Percentiles rank a stretch among this genome's conserved stretches.
Conservation (phyloP, 768 basidiomycete species). For the Tricholoma furcatifolium region DNA sequence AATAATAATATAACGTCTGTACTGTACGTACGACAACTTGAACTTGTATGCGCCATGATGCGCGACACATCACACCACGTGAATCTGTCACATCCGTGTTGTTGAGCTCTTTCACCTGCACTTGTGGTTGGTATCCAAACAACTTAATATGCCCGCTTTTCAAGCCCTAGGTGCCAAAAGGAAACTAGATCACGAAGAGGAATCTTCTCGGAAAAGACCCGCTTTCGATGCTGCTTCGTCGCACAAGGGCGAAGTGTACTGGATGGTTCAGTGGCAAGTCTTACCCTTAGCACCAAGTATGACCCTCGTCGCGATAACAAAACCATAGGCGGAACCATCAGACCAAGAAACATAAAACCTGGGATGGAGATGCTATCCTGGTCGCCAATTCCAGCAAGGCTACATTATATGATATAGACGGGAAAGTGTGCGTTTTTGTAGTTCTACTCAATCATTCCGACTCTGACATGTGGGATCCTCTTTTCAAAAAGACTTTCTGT, state of each 20-base stretch:
- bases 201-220: constrained; percentile 29
- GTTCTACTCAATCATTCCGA: not conserved
- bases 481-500: constrained; percentile 42
- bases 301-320: not conserved
- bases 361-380: constrained; percentile 83
- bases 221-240: constrained; percentile 17
- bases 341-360: constrained; percentile 83
- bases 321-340: constrained; percentile 62
- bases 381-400: constrained; percentile 46
- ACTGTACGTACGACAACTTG: no score
- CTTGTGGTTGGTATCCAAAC: not conserved
- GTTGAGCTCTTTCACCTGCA: not conserved
- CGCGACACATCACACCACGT: constrained; percentile 9
- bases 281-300: not conserved
- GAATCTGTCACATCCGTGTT: constrained; percentile 3
- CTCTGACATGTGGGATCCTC: not conserved
- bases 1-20: no score
- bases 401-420: constrained; percentile 60
- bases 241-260: constrained; percentile 36
- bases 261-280: constrained; percentile 78
- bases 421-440: constrained; percentile 53
- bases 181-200: constrained; percentile 30
- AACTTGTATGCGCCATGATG: not conserved
- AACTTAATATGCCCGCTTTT: constrained; percentile 27
- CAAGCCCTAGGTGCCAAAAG: constrained; percentile 32